These are phyloP conservation scores for Debaryomyces singareniensis DNA, from an alignment of 1,139 yeast genomes.

Conservation along the genomic window DNA sequence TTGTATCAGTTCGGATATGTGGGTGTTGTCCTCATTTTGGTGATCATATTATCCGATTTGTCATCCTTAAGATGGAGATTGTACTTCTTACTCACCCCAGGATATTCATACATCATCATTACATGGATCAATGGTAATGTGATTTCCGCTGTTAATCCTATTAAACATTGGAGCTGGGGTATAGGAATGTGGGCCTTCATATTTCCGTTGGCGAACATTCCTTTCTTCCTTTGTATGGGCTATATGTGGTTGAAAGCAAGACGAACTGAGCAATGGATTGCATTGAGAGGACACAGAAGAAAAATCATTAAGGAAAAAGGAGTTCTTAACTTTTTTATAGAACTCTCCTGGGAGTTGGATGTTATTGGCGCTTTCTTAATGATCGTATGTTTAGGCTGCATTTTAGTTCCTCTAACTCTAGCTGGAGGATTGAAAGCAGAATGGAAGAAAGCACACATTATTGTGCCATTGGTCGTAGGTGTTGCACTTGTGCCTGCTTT, in stretches of 20 bases:
- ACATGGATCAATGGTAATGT: conserved; percentile 64
- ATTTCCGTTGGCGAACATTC: conserved; percentile 30
- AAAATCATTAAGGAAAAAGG: conserved; percentile 19
- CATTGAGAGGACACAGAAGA: conserved; percentile 15
- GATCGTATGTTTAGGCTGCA: conserved; percentile 26
- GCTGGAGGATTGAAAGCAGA: conserved; percentile 27
- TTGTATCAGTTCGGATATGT: conserved; percentile 60
- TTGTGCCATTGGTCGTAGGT: conserved; percentile 35
- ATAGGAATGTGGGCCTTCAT: conserved; percentile 38
- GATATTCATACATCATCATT: conserved; percentile 58
- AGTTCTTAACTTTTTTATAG: conserved; percentile 13
- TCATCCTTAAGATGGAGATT: conserved; percentile 61
- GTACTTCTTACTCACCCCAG: conserved; percentile 49
- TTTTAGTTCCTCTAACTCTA: conserved; percentile 33
- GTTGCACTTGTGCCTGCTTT: conserved; percentile 27
- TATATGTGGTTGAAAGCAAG: conserved; percentile 33
- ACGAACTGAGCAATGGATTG: conserved; percentile 27
- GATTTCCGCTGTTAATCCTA: conserved; percentile 8
- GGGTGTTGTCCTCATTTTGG: conserved; percentile 46
- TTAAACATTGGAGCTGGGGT: conserved; percentile 14
- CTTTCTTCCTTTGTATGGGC: conserved; percentile 22
- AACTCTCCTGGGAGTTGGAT: conserved; percentile 31
- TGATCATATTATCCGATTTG: conserved; percentile 46
- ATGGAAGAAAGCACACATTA: conserved; percentile 26
- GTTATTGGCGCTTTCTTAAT: conserved; percentile 26